Evolutionary conservation across 2,329 filamentous ascomycete genomes (phyloP).

Genomic region (Monilinia fructigena): DNA sequence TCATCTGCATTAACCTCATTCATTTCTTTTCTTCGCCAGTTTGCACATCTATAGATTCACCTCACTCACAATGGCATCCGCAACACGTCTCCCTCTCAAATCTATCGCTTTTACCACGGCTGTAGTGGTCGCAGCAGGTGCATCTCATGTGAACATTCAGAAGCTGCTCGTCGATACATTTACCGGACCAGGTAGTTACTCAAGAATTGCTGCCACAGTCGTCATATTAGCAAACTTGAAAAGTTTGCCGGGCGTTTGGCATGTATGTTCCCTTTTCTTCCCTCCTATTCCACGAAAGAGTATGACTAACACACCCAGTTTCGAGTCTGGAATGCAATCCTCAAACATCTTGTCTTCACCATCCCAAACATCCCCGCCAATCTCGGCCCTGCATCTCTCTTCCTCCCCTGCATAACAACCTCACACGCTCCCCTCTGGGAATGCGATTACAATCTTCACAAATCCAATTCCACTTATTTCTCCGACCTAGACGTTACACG

Average conservation of each 20-base stretch:
- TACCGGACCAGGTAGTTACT: slow-evolving; percentile 39
- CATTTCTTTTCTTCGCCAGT: background rate
- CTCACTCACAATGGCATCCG: slow-evolving; percentile 37
- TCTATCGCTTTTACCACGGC: slow-evolving; percentile 33
- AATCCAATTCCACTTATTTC: slow-evolving; percentile 71
- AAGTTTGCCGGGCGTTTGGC: slow-evolving; percentile 58
- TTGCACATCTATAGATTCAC: background rate
- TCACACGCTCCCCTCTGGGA: slow-evolving; percentile 61
- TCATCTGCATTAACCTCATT: background rate
- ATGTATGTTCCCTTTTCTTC: slow-evolving; percentile 46
- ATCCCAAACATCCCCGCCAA: slow-evolving; percentile 41
- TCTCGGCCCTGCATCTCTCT: slow-evolving; percentile 47
- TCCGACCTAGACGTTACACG: slow-evolving; percentile 70
- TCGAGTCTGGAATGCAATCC: slow-evolving; percentile 49
- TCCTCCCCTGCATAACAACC: slow-evolving; percentile 58
- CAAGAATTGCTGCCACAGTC: slow-evolving; percentile 38
- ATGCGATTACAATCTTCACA: slow-evolving; percentile 72
- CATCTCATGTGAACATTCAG: slow-evolving; percentile 32
- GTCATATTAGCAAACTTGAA: slow-evolving; percentile 55
- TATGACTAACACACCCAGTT: slow-evolving; percentile 39
- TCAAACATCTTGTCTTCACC: slow-evolving; percentile 46
- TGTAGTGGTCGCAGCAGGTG: slow-evolving; percentile 29
- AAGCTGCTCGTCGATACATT: slow-evolving; percentile 30
- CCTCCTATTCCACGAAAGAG: background rate
- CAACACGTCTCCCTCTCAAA: slow-evolving; percentile 36